phyloP scores from a whole-genome alignment of 1,284 basidiomycete species.

The Sanguinoderma infundibulare region DNA sequence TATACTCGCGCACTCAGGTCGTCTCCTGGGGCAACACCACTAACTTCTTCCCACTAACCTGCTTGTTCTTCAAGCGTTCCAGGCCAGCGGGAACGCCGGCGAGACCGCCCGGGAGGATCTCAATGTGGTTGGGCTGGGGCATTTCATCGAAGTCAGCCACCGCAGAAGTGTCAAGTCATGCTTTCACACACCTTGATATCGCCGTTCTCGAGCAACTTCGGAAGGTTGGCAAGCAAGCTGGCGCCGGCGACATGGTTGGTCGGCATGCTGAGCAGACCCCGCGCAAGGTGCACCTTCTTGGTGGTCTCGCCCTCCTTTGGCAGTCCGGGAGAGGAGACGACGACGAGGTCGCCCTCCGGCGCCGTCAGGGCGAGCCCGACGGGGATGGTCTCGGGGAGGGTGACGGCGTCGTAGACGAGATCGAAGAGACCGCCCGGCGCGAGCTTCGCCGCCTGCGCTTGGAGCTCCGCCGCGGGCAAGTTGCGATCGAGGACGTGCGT shows the following conservation, averaged over 20 bases:
- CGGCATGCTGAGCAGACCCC: slow-evolving; percentile 3
- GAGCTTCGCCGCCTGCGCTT: slow-evolving; percentile 13
- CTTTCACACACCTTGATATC: slow-evolving; percentile 12
- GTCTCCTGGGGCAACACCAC: slow-evolving; percentile 53
- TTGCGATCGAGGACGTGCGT: slow-evolving; percentile 31
- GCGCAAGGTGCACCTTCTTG: slow-evolving; percentile 6
- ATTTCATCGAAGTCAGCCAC: neutral
- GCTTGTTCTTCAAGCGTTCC: slow-evolving; percentile 41
- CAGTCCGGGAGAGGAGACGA: slow-evolving; percentile 16
- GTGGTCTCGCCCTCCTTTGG: slow-evolving; percentile 1
- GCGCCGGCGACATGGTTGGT: slow-evolving; percentile 20
- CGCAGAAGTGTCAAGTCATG: neutral
- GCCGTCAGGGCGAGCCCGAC: slow-evolving; percentile 33
- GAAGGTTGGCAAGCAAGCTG: slow-evolving; percentile 50
- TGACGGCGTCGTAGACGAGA: slow-evolving; percentile 35
- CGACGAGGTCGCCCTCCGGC: slow-evolving; percentile 27
- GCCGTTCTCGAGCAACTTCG: slow-evolving; percentile 20
- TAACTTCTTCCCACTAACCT: slow-evolving; percentile 55
- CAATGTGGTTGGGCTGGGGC: slow-evolving; percentile 33
- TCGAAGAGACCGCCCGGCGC: slow-evolving; percentile 14
- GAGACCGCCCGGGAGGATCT: slow-evolving; percentile 51
- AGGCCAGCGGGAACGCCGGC: slow-evolving; percentile 47
- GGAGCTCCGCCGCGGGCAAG: slow-evolving; percentile 10
- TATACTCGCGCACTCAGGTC: neutral
- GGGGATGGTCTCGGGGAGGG: slow-evolving; percentile 23